Conservation (phyloP, 768 basidiomycete genomes). For the Lentinula lateritia region DNA sequence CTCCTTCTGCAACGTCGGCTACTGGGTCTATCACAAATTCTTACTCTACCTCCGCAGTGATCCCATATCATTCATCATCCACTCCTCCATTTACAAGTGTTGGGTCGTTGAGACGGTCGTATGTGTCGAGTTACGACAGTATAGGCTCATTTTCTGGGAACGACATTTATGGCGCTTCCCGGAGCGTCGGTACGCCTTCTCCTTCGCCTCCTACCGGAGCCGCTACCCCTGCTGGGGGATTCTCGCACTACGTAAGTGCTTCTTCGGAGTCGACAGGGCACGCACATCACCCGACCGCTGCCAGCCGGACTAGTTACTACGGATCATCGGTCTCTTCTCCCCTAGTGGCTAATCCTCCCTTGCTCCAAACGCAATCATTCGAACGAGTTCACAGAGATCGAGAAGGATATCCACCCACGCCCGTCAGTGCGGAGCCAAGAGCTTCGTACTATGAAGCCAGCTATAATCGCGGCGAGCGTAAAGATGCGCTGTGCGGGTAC, state of each 20-base stretch:
- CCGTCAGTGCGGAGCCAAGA: slow-evolving; percentile 6
- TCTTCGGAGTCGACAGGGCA: not conserved
- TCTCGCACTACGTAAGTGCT: slow-evolving; percentile 48
- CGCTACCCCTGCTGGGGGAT: slow-evolving; percentile 29
- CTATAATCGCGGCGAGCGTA: not conserved
- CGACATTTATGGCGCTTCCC: slow-evolving; percentile 46
- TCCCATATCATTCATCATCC: slow-evolving; percentile 13
- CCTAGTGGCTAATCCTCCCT: slow-evolving; percentile 33
- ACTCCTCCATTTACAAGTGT: slow-evolving; percentile 34
- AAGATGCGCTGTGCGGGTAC: slow-evolving; percentile 1
- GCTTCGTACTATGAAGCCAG: not conserved
- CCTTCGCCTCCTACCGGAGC: slow-evolving; percentile 60
- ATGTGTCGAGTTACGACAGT: slow-evolving; percentile 38
- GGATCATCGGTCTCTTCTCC: slow-evolving; percentile 42
- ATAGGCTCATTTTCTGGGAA: slow-evolving; percentile 46
- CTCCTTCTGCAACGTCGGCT: slow-evolving; percentile 1
- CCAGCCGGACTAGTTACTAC: slow-evolving; percentile 26
- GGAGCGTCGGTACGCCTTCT: slow-evolving; percentile 43
- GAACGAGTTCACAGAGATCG: slow-evolving; percentile 9
- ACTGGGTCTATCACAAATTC: not conserved
- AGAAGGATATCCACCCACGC: slow-evolving; percentile 9
- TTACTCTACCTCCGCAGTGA: not conserved
- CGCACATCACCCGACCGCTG: slow-evolving; percentile 17
- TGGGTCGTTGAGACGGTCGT: not conserved
- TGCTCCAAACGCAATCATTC: slow-evolving; percentile 20